A percentile compares a stretch with the other conserved stretches of the same genome.
These are phyloP conservation scores for Yamadazyma kanchanaburiensis DNA, from an alignment of 1,139 yeast genomes.

Conservation along the genomic window DNA sequence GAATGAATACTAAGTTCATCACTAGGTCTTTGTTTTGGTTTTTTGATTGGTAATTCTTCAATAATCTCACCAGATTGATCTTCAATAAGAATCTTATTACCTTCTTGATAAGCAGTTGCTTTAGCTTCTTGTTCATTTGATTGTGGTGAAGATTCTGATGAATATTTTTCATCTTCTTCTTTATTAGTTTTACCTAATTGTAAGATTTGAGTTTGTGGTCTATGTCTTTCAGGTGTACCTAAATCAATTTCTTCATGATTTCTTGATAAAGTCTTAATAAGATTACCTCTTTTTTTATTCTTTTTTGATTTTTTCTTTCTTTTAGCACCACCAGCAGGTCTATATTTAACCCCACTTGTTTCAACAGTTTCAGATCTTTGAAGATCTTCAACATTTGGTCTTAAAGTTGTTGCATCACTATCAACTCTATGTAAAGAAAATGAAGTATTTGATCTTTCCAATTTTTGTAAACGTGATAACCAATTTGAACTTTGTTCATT, in stretches of 20 bases:
- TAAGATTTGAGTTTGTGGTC: constrained; percentile 41
- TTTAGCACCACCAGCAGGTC: constrained; percentile 78
- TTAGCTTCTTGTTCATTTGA: constrained; percentile 6
- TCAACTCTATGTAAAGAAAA: constrained; percentile 81
- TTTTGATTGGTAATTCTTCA: constrained; percentile 29
- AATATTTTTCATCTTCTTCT: constrained; percentile 8
- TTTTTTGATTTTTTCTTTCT: constrained; percentile 40
- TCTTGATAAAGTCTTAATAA: constrained; percentile 29
- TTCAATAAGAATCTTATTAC: constrained; percentile 66
- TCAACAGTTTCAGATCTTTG: constrained; percentile 41
- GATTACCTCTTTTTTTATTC: constrained; percentile 26
- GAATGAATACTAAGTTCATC: constrained; percentile 39
- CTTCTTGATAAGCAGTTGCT: constrained; percentile 69
- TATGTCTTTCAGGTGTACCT: constrained; percentile 24
- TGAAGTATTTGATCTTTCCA: constrained; percentile 69
- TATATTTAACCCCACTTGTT: constrained; percentile 66
- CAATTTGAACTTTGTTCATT: constrained; percentile 65
- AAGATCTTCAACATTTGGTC: constrained; percentile 9
- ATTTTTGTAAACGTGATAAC: constrained; percentile 82
- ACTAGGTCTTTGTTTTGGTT: constrained; percentile 4
- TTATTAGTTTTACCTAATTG: constrained; percentile 33
- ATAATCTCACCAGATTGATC: constrained; percentile 80
- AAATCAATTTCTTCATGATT: constrained; percentile 15
- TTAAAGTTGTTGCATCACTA: constrained; percentile 39
- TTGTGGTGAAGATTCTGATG: constrained; percentile 5